phyloP scores from a whole-genome alignment of 306 rosid species.

The Quercus mongolica region DNA sequence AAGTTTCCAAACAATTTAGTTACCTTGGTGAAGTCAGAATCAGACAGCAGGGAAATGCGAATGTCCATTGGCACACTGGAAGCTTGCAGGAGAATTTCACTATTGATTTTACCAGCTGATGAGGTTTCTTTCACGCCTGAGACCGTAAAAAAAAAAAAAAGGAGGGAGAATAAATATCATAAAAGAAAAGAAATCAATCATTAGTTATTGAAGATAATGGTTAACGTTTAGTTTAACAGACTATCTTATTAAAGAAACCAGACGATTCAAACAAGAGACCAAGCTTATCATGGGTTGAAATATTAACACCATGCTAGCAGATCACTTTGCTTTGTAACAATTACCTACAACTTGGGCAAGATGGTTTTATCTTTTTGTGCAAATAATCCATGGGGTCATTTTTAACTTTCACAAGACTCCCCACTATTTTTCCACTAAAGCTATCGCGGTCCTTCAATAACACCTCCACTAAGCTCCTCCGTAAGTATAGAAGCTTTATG shows the following conservation, averaged over 20 bases:
- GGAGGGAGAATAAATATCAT: too few relatives aligned
- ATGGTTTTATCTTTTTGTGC: constrained; percentile 3
- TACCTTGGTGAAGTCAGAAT: constrained; percentile 71
- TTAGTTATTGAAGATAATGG: too few relatives aligned
- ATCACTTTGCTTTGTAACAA: too few relatives aligned
- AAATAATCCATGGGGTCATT: constrained; percentile 19
- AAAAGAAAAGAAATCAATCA: too few relatives aligned
- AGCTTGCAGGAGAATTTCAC: constrained; percentile 48
- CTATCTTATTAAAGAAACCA: too few relatives aligned
- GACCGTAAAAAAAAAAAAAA: too few relatives aligned
- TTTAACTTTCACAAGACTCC: constrained; percentile 44
- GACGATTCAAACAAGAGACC: too few relatives aligned
- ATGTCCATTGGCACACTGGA: constrained; percentile 31
- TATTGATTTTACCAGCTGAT: not conserved
- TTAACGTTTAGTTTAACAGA: too few relatives aligned
- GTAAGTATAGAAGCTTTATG: constrained; percentile 50
- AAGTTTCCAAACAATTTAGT: not conserved
- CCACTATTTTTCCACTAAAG: constrained; percentile 43
- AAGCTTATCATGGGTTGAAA: too few relatives aligned
- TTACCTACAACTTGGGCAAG: too few relatives aligned
- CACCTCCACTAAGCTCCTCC: constrained; percentile 53
- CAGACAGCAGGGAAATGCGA: constrained; percentile 49
- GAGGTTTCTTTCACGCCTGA: too few relatives aligned
- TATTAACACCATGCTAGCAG: too few relatives aligned
- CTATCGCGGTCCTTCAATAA: constrained; percentile 40